Conservation (phyloP, 1,284 basidiomycete species). For the Xerocomus minutiporus region DNA sequence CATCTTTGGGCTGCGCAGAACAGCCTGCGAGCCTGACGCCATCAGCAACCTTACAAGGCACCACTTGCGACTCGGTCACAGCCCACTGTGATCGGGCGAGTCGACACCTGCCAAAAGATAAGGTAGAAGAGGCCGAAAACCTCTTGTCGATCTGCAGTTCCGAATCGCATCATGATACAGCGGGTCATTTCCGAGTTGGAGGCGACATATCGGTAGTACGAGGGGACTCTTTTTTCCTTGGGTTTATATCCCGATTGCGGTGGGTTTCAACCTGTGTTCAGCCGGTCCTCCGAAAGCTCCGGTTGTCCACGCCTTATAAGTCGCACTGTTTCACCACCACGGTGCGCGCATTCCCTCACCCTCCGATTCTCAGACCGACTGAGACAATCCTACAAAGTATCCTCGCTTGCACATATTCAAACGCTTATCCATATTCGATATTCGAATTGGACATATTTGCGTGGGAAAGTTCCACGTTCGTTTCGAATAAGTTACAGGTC, state of each 20-base stretch:
- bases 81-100: not conserved
- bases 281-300: not conserved
- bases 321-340: not conserved
- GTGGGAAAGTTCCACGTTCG: slow-evolving; percentile 31
- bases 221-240: not conserved
- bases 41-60: not conserved
- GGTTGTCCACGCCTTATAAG: slow-evolving; percentile 8
- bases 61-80: not conserved
- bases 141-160: not conserved
- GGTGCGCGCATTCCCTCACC: not conserved
- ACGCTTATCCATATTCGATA: not conserved
- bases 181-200: not conserved
- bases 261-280: slow-evolving; percentile 7
- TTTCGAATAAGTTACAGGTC: not conserved
- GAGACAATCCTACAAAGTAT: no score
- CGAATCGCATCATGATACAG: not conserved
- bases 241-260: not conserved
- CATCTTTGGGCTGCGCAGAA: not conserved
- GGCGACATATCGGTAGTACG: not conserved
- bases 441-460: slow-evolving; percentile 9
- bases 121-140: not conserved
- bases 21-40: not conserved
- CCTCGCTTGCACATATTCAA: not conserved
- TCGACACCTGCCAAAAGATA: not conserved
- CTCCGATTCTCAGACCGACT: not conserved